Evolutionary conservation across 176 grass and related monocot species (phyloP), one percentile per base, ranked within the genome.

Genomic region (Oryza brachyantha): DNA sequence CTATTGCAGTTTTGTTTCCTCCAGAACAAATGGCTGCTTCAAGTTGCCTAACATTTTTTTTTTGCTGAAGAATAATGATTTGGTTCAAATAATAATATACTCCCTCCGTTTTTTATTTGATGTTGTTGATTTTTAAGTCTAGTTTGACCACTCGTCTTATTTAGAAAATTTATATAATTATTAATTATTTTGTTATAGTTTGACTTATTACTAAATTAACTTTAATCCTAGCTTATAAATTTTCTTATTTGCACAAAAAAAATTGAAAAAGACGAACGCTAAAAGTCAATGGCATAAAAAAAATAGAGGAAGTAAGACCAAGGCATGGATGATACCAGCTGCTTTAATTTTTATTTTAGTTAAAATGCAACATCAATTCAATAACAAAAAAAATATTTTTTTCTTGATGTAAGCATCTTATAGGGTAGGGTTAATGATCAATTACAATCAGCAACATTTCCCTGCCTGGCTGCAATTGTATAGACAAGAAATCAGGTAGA

Each of bases 401-500:
- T 71, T 29, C 42, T 66, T 36, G 21, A 82, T 65, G 52, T 52
- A 77, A 79, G 72, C 21, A 81, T 42, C 43, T 68, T 50, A 29
- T 48, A 50, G 8, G 28, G 57, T 8, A 65, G 7, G 43, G 29
- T 55, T 72, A 22, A 66, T 9, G 16, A 21, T 27, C 78, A 73
- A 72, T 57, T 66, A 68, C 32, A 87, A 38, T 70, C 13, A 57
- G 22, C 29, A 50, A 83, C 21, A 1, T 5, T 28, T 35, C 0
- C 1, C 14, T 72, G 37, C n/a, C 46, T 26, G 82, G 75, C 39
- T 75, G 35, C 13, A 55, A 25, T 69, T 79, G 77, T 60, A 69
- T 50, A 64, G 19, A 37, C 60, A 68, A 77, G 16, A 91, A 84
- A 83, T 61, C 11, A 39, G 13, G 41, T 52, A 74, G 81, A 76